These are phyloP conservation scores for Dinochytrium kinnereticum DNA, from an alignment of 371 early-diverging fungal species.

Conservation along the genomic window DNA sequence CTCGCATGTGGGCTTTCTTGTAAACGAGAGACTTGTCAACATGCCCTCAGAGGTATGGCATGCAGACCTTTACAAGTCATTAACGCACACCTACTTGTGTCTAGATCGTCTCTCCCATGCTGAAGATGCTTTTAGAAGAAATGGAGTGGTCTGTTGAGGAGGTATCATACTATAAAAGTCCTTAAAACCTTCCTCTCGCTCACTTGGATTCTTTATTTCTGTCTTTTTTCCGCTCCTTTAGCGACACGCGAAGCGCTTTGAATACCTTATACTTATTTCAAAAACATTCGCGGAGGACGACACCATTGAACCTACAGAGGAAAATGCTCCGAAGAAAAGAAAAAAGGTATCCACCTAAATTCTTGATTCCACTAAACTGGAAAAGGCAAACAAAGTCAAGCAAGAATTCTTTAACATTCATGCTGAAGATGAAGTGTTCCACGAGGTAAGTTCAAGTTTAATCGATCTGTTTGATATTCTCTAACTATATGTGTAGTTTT, in stretches of 20 bases:
- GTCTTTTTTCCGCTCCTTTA: constrained; percentile 56
- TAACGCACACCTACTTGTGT: neutral
- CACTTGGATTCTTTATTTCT: neutral
- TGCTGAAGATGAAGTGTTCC: constrained; percentile 90
- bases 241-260: constrained; percentile 68
- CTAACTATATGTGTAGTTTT: neutral
- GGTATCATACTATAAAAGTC: constrained; percentile 47
- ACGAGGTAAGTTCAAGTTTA: constrained; percentile 47
- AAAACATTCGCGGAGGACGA: constrained; percentile 84
- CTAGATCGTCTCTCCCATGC: constrained; percentile 88
- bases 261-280: constrained; percentile 79
- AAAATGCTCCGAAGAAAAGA: constrained; percentile 48
- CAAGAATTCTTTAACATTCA: constrained; percentile 73
- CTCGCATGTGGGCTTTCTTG: constrained; percentile 66
- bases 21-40: constrained; percentile 93
- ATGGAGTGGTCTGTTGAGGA: constrained; percentile 76
- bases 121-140: constrained; percentile 85
- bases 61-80: neutral
- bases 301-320: constrained; percentile 39
- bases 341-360: constrained; percentile 48
- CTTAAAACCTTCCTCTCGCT: constrained; percentile 1
- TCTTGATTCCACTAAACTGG: neutral
- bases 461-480: neutral
- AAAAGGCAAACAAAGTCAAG: constrained; percentile 44
- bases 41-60: constrained; percentile 76